phyloP scores from a whole-genome alignment of 306 rosid genomes.

The Prunus salicina region DNA sequence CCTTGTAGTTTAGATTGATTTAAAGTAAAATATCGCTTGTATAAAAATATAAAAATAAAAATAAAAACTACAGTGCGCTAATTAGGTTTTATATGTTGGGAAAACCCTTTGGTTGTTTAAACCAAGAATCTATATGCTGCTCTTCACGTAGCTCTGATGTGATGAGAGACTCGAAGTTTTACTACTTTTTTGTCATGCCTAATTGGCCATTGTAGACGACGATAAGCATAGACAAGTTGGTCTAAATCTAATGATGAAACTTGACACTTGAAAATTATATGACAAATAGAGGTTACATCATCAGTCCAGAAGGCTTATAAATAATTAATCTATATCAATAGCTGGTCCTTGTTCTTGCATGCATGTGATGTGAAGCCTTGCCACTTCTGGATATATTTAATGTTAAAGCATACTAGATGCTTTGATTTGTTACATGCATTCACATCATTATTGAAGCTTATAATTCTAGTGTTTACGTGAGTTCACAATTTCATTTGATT shows the following conservation, averaged over 20 bases:
- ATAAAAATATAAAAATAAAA: too few species aligned
- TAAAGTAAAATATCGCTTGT: too few species aligned
- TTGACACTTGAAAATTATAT: neutral
- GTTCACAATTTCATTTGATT: too few species aligned
- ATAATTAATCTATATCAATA: neutral
- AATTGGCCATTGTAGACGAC: neutral
- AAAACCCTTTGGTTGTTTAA: too few species aligned
- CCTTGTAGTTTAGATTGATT: accelerated
- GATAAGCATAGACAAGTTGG: neutral
- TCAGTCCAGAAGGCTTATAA: neutral
- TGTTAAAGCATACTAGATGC: neutral
- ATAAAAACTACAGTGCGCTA: too few species aligned
- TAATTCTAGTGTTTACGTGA: neutral
- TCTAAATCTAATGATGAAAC: neutral
- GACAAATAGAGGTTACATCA: neutral
- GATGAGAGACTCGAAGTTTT: neutral
- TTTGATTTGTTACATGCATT: neutral
- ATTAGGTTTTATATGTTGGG: too few species aligned
- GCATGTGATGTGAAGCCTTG: neutral
- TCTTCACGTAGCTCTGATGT: neutral
- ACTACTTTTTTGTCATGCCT: neutral
- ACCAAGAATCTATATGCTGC: too few species aligned
- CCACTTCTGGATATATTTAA: neutral
- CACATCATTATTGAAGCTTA: neutral
- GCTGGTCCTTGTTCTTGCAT: neutral